Evolutionary conservation across 495 filamentous ascomycete species (phyloP).

Genomic region (Trichocladium antarcticum): DNA sequence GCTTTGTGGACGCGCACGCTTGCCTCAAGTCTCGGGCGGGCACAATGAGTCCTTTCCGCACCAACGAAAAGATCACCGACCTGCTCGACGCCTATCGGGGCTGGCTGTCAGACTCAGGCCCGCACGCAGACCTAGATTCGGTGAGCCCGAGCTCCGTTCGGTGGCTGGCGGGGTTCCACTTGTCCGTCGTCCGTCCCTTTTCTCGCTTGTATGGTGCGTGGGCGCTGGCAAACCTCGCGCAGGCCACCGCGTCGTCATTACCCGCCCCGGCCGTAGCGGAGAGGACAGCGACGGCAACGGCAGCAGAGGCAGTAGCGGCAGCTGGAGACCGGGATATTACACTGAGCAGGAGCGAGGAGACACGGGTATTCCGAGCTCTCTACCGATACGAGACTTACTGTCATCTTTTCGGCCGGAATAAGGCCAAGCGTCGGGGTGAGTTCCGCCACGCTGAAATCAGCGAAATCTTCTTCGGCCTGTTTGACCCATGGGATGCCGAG

Average conservation of each 20-base stretch:
- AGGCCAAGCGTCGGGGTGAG: background rate
- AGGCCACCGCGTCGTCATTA: no score
- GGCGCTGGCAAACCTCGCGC: background rate
- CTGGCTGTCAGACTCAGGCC: background rate
- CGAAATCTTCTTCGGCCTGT: background rate
- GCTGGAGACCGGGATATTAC: no score
- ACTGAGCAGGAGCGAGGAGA: background rate
- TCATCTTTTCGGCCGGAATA: background rate
- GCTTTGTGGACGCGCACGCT: background rate
- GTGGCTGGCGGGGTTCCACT: background rate
- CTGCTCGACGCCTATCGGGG: background rate
- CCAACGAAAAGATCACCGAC: background rate
- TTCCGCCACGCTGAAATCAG: background rate
- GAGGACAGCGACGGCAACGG: background rate
- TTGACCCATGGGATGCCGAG: background rate
- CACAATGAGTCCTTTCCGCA: background rate
- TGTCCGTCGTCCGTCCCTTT: background rate
- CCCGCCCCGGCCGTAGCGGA: no score
- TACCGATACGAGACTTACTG: background rate
- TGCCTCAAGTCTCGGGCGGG: background rate
- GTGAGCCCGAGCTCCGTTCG: background rate
- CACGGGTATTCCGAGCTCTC: background rate
- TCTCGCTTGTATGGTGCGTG: background rate
- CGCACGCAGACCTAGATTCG: no score
- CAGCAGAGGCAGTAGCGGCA: no score